A percentile compares a stretch with the other conserved stretches of the same genome.
Conservation (phyloP, 371 early-diverging fungal genomes). For the Lichtheimia corymbifera region DNA sequence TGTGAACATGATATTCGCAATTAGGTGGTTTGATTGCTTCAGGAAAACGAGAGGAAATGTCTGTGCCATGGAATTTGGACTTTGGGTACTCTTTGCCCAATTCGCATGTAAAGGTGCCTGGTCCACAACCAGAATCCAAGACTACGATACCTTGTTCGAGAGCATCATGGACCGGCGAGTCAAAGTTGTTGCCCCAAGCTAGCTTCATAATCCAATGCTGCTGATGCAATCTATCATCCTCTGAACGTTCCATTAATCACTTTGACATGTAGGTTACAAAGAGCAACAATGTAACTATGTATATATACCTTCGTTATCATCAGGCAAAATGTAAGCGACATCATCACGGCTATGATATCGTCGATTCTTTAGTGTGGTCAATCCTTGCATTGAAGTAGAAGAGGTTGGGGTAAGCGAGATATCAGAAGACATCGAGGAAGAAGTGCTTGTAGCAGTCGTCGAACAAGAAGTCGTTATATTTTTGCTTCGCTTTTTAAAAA, state of each 20-base stretch:
- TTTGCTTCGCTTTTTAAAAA: too few relatives aligned
- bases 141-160: constrained; percentile 11
- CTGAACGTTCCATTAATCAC: background rate
- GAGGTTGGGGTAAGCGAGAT: too few relatives aligned
- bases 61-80: constrained; percentile 12
- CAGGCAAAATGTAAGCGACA: constrained; percentile 52
- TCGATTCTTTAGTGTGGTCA: constrained; percentile 23
- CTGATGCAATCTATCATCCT: constrained; percentile 4
- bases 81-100: constrained; percentile 17
- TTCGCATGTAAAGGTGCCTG: constrained; percentile 13
- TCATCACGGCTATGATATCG: constrained; percentile 43
- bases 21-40: constrained; percentile 13
- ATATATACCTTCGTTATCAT: constrained; percentile 43
- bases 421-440: too few relatives aligned
- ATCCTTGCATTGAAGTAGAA: too few relatives aligned
- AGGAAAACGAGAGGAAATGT: constrained; percentile 15
- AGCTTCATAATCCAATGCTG: constrained; percentile 3
- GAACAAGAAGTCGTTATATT: too few relatives aligned
- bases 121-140: constrained; percentile 18
- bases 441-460: too few relatives aligned
- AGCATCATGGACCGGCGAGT: constrained; percentile 8
- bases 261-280: background rate
- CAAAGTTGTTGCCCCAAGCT: constrained; percentile 4
- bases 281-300: background rate
- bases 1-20: constrained; percentile 29